Evolutionary conservation across 2,329 filamentous ascomycete genomes (phyloP).

Genomic region (Amauroascus niger): DNA sequence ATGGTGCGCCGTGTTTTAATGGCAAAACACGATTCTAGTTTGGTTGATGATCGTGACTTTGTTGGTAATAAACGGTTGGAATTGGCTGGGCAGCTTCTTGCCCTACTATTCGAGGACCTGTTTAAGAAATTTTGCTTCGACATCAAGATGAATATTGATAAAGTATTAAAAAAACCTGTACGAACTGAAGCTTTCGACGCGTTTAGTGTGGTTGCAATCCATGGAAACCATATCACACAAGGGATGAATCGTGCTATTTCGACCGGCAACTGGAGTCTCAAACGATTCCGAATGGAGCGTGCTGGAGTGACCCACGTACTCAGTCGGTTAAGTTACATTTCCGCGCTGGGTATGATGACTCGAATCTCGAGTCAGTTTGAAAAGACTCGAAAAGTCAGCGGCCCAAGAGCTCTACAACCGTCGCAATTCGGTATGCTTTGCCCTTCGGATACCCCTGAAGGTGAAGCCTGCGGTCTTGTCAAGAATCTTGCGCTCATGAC

Average conservation of each 20-base stretch:
- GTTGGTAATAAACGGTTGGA: conserved; percentile 96
- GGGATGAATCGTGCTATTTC: conserved; percentile 95
- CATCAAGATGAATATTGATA: conserved; percentile 89
- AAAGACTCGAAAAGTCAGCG: conserved; percentile 93
- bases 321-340: conserved; percentile 91
- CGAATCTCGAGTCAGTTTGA: conserved; percentile 97
- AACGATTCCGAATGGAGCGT: conserved; percentile 97
- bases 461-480: conserved; percentile 92
- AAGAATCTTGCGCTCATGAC: conserved; percentile 99
- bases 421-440: conserved; percentile 99
- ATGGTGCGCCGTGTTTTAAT: conserved; percentile 96
- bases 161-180: conserved; percentile 87
- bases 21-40: conserved; percentile 76
- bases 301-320: conserved; percentile 94
- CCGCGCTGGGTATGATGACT: conserved; percentile 98
- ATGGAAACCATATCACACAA: conserved; percentile 76
- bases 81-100: conserved; percentile 85
- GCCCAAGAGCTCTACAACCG: conserved; percentile 87
- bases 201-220: conserved; percentile 69
- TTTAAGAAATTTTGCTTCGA: conserved; percentile 92
- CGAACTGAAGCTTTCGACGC: conserved; percentile 82
- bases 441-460: conserved; percentile 93
- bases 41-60: conserved; percentile 95
- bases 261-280: conserved; percentile 94
- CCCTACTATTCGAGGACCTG: conserved; percentile 88